A percentile compares a stretch with the other conserved stretches of the same genome.
Evolutionary conservation across 345 rosid genomes (phyloP).

Genomic region (Gossypium ekmanianum): DNA sequence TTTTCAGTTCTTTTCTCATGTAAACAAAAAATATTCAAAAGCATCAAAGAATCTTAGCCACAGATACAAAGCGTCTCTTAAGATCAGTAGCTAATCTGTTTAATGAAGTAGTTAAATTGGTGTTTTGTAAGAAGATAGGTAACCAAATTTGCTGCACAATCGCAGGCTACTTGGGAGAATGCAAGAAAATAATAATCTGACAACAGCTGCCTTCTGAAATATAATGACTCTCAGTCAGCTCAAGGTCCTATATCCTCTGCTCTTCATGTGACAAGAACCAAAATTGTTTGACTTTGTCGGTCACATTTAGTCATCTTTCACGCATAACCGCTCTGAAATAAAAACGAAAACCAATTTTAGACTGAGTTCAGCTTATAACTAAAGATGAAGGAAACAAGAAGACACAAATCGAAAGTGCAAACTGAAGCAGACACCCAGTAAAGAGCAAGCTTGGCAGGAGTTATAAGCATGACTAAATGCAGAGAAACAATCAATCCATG

Average conservation of each 20-base stretch:
- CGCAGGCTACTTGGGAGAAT: constrained; percentile 1
- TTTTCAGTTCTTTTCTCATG: neutral
- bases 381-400: neutral
- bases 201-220: neutral
- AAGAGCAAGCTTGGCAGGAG: neutral
- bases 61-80: neutral
- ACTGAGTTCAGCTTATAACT: neutral
- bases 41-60: constrained; percentile 27
- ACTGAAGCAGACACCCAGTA: neutral
- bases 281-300: neutral
- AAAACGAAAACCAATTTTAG: constrained; percentile 17
- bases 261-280: constrained; percentile 4
- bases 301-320: constrained; percentile 20
- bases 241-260: constrained; percentile 1
- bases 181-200: neutral
- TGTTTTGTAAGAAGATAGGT: neutral
- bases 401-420: neutral
- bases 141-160: neutral
- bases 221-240: constrained; percentile 4
- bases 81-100: constrained; percentile 7
- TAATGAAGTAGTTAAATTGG: neutral
- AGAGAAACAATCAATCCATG: neutral
- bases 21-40: neutral
- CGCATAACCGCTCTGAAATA: constrained; percentile 72
- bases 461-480: neutral